Evolutionary conservation across 257 asterid species (phyloP), one percentile per base, ranked within the genome.

Genomic region (Ilex asprella): DNA sequence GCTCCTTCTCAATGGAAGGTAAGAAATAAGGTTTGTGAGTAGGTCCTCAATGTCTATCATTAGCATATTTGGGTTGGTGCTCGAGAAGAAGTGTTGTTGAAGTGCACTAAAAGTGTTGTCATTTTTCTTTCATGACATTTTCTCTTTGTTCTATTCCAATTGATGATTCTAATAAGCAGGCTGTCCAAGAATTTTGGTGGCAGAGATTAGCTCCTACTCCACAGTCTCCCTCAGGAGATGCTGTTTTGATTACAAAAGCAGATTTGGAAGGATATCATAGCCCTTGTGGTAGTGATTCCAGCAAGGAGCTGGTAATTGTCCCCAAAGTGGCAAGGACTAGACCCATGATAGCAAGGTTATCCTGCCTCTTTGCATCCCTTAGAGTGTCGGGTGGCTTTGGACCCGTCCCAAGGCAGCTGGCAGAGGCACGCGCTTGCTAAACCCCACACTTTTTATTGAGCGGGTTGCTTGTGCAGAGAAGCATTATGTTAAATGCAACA

Each of bases 1-100:
- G 96, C 96, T 75, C 96, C 97, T 56, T 73, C 84, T 15, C 97
- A 90, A 53, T 85, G 97, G 96, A 85, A 85, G 96, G 97, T 90
- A 79, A 35, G 15, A 47, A 64, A 12, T 47, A 54, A 31, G 10
- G 31, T 39, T 46, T 41, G 7, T 41, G 10, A 21, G 27, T 21
- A 21, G 27, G 27, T 21, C 27, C 27, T 21, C 27, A 21, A 21
- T 21, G 27, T 21, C 27, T 21, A 21, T 21, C 27, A 21, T 21
- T 21, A 21, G 27, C 27, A 21, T 21, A 21, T 21, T 21, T 21
- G 27, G 27, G 27, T 21, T 21, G 27, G 27, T 21, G 27, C 1
- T 21, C 27, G 27, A 21, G 27, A 21, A 21, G 27, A 21, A 21
- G 27, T 21, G 27, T 21, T 21, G 27, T 21, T 21, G 27, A 21